Conservation (phyloP, 2,329 filamentous ascomycete genomes). For the Botrytis fragariae region DNA sequence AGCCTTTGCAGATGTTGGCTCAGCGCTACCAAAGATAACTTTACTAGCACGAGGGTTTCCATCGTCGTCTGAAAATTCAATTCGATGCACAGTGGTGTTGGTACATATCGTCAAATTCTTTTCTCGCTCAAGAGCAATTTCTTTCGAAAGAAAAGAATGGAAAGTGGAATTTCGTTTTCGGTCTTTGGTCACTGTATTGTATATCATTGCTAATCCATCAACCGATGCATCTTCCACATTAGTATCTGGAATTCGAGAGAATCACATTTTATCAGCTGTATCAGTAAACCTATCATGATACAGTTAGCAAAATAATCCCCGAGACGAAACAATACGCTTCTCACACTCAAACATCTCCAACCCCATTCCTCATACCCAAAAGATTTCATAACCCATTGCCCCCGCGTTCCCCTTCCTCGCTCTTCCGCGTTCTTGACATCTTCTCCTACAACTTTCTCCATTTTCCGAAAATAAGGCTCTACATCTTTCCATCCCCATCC, state of each 20-base stretch:
- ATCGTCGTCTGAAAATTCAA: constrained; percentile 13
- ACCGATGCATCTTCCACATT: constrained; percentile 11
- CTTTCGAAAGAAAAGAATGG: constrained; percentile 19
- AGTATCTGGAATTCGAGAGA: constrained; percentile 12
- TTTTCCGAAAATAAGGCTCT: constrained; percentile 43
- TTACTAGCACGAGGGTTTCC: not conserved
- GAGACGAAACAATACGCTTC: not conserved
- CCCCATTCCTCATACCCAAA: not conserved
- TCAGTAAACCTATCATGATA: not conserved
- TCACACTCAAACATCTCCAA: constrained; percentile 1
- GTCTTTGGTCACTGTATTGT: constrained; percentile 13
- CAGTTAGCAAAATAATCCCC: not conserved
- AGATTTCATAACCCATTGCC: not conserved
- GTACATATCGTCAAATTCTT: constrained; percentile 18
- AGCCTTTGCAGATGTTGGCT: not conserved
- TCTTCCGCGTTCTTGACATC: too few species aligned
- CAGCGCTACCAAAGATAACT: constrained; percentile 5
- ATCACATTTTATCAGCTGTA: constrained; percentile 4
- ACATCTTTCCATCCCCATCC: constrained; percentile 46
- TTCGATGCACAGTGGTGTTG: constrained; percentile 10
- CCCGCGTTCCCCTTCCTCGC: not conserved
- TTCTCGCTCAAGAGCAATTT: constrained; percentile 19
- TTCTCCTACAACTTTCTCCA: constrained; percentile 1
- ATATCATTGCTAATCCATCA: constrained; percentile 19
- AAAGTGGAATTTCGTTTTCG: constrained; percentile 19